Conservation (phyloP, 352 stramenopile species). For the Elongisporangium senticosum region DNA sequence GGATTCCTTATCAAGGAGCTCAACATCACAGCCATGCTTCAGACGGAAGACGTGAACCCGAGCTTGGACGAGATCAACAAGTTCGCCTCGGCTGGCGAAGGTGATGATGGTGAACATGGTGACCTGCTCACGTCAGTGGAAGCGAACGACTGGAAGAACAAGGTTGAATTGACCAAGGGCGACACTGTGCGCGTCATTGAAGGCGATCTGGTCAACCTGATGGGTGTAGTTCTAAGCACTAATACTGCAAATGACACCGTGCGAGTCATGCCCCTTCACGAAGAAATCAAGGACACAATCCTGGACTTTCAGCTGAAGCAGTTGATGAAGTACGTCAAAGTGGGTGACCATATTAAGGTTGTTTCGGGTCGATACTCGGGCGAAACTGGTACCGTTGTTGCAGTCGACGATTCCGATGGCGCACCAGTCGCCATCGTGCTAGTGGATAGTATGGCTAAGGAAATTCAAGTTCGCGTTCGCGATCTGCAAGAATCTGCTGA, state of each 20-base stretch:
- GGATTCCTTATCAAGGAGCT: slow-evolving; percentile 86
- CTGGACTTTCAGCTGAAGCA: slow-evolving; percentile 87
- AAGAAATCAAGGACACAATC: slow-evolving; percentile 90
- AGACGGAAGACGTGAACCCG: slow-evolving; percentile 81
- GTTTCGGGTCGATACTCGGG: slow-evolving; percentile 86
- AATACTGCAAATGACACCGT: slow-evolving; percentile 86
- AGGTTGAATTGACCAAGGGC: slow-evolving; percentile 85
- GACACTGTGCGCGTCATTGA: slow-evolving; percentile 87
- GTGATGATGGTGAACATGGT: slow-evolving; percentile 69
- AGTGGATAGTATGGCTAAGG: slow-evolving; percentile 86
- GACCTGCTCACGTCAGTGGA: slow-evolving; percentile 70
- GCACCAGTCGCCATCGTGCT: slow-evolving; percentile 84
- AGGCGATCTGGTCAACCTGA: slow-evolving; percentile 85
- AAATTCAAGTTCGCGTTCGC: slow-evolving; percentile 88
- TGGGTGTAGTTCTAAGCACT: slow-evolving; percentile 86
- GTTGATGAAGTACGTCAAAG: slow-evolving; percentile 89
- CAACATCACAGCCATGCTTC: slow-evolving; percentile 83
- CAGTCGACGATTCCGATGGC: slow-evolving; percentile 79
- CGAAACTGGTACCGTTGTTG: slow-evolving; percentile 87
- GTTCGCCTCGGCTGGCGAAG: slow-evolving; percentile 50
- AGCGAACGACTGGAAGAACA: slow-evolving; percentile 85
- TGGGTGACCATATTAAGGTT: slow-evolving; percentile 91
- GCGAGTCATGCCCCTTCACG: slow-evolving; percentile 84
- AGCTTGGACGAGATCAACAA: slow-evolving; percentile 87
- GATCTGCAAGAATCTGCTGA: slow-evolving; percentile 87